These are phyloP conservation scores for Pseudogymnoascus sp. DNA, from an alignment of 2,329 filamentous ascomycete genomes.

Conservation along the genomic window DNA sequence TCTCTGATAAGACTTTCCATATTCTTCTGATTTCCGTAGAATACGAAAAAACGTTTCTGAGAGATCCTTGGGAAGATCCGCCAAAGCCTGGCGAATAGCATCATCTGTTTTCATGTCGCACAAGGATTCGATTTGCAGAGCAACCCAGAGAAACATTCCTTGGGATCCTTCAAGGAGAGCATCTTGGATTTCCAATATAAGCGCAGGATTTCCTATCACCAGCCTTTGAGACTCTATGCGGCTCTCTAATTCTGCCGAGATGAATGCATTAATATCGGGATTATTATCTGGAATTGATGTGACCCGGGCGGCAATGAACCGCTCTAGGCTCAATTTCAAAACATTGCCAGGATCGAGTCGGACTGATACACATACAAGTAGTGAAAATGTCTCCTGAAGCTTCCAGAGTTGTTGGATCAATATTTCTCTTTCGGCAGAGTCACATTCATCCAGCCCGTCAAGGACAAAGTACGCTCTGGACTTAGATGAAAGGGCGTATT, in stretches of 20 bases:
- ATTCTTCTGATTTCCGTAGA: constrained; percentile 19
- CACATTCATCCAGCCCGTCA: constrained; percentile 31
- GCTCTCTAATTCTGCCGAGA: constrained; percentile 23
- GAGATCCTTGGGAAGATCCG: constrained; percentile 27
- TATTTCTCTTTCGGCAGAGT: constrained; percentile 11
- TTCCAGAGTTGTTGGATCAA: constrained; percentile 17
- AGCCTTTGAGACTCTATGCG: constrained; percentile 18
- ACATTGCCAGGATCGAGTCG: constrained; percentile 19
- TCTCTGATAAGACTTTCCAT: constrained; percentile 20
- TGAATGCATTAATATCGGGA: constrained; percentile 23
- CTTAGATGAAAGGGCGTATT: constrained; percentile 15
- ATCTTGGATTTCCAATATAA: constrained; percentile 26
- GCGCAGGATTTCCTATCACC: constrained; percentile 20
- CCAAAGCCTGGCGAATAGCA: constrained; percentile 28
- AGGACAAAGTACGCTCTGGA: constrained; percentile 27
- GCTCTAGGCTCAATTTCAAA: constrained; percentile 11
- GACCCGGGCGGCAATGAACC: constrained; percentile 11
- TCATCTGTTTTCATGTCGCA: constrained; percentile 32
- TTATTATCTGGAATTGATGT: constrained; percentile 22
- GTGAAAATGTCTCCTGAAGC: constrained; percentile 19
- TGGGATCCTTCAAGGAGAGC: constrained; percentile 24
- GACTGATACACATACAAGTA: constrained; percentile 24
- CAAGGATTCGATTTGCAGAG: constrained; percentile 29
- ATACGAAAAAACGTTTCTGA: constrained; percentile 29
- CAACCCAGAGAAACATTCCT: constrained; percentile 36